phyloP scores from a whole-genome alignment of 345 rosid species.

The Populus deltoides region DNA sequence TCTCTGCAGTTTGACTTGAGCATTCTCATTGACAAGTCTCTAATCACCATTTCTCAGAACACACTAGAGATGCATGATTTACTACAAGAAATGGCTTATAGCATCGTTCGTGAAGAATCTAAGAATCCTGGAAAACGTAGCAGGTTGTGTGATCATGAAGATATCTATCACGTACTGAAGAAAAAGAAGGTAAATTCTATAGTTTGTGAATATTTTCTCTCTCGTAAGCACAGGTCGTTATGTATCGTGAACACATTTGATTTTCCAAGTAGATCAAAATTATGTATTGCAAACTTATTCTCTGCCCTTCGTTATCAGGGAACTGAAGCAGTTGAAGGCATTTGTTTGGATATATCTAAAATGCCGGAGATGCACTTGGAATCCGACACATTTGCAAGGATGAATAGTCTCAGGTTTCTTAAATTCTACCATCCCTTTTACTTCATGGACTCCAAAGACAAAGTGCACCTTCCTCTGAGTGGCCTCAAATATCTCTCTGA shows the following conservation, averaged over 20 bases:
- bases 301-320: background rate
- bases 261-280: too few relatives aligned
- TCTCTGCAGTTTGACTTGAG: background rate
- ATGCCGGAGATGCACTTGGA: constrained; percentile 7
- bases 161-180: too few relatives aligned
- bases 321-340: constrained; percentile 1
- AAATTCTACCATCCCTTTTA: background rate
- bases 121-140: constrained; percentile 2
- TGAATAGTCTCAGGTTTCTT: constrained; percentile 2
- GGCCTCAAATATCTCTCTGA: constrained; percentile 7
- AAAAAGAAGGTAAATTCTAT: too few relatives aligned
- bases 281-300: background rate
- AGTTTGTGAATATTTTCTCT: background rate
- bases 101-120: background rate
- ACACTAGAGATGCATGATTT: constrained; percentile 8
- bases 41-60: background rate
- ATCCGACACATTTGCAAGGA: background rate
- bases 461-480: background rate
- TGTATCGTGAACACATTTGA: too few relatives aligned
- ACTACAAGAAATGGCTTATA: constrained; percentile 19
- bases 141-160: constrained; percentile 8
- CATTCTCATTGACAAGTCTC: constrained; percentile 2
- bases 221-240: background rate
- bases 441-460: background rate
- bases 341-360: constrained; percentile 2